Conservation (phyloP, 108 stramenopile species). For the Nannochloropsis gaditana region DNA sequence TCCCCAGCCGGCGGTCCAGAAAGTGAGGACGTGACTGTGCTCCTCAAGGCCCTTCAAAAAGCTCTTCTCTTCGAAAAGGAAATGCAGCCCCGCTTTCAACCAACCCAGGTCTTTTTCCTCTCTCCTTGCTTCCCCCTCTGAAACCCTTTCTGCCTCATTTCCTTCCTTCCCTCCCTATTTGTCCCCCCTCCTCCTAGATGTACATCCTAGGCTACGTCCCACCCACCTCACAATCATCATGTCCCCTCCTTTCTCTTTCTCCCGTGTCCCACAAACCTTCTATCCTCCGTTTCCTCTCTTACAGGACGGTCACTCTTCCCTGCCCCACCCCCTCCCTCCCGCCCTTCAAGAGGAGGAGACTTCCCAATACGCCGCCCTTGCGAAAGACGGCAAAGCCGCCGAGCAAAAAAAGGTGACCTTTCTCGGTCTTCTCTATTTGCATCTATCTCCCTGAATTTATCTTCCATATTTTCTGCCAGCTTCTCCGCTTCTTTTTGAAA, state of each 20-base stretch:
- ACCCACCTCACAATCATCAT: too few relatives aligned
- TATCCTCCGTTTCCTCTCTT: background rate
- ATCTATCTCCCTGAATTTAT: background rate
- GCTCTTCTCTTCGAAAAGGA: constrained; percentile 92
- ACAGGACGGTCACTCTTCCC: background rate
- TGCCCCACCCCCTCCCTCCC: background rate
- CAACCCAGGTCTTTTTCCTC: background rate
- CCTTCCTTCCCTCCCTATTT: background rate
- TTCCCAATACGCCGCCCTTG: constrained; percentile 54
- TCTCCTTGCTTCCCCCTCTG: background rate
- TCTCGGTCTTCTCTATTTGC: background rate
- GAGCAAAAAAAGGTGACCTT: background rate
- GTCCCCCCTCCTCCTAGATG: background rate
- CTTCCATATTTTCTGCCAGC: background rate
- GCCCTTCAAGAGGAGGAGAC: constrained; percentile 48
- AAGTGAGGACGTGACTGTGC: constrained; percentile 71
- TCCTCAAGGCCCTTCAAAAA: constrained; percentile 87
- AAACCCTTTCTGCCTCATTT: background rate
- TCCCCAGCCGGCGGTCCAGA: constrained; percentile 42
- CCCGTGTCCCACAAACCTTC: too few relatives aligned
- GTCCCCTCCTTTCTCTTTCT: too few relatives aligned
- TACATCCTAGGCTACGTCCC: background rate
- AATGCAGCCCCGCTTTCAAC: constrained; percentile 68
- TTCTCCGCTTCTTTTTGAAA: background rate
- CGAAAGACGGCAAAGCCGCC: background rate